These are phyloP conservation scores for Eucalyptus microcorys DNA, from an alignment of 345 rosid species.

Conservation along the genomic window DNA sequence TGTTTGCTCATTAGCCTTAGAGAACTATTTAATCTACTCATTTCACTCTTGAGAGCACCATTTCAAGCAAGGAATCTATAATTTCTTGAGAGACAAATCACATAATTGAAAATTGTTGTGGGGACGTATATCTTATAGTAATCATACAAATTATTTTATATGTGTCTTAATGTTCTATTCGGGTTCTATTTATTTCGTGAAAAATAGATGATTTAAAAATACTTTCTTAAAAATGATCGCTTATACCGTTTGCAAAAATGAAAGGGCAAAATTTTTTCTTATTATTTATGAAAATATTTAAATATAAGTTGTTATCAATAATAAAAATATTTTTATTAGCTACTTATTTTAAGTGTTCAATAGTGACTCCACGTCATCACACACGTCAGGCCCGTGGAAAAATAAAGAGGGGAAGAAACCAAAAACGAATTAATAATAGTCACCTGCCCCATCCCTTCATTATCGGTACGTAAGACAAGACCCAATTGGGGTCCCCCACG, in stretches of 20 bases:
- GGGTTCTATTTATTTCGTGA: rapidly evolving
- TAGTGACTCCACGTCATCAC: not conserved
- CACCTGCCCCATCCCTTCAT: not conserved
- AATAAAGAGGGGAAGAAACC: not conserved
- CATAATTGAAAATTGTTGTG: not conserved
- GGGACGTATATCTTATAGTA: rapidly evolving
- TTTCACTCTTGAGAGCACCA: not conserved
- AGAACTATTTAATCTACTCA: not conserved
- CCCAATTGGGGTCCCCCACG: not conserved
- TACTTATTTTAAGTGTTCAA: not conserved
- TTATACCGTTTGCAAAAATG: rapidly evolving
- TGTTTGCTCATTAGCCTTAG: not conserved
- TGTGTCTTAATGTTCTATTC: not conserved
- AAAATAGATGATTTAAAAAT: not conserved
- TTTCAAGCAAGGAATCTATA: not conserved
- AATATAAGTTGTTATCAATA: not conserved
- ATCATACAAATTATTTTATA: not conserved
- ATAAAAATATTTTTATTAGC: not conserved
- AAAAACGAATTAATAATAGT: not conserved
- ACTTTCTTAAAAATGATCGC: rapidly evolving
- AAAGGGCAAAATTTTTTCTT: rapidly evolving
- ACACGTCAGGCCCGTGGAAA: not conserved
- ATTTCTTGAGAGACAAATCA: not conserved
- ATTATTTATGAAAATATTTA: not conserved
- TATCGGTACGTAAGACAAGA: not conserved